Evolutionary conservation across 2,329 filamentous ascomycete species (phyloP), one percentile per base, ranked within the genome.

Genomic region (Arthrobotrys pseudoclavata): DNA sequence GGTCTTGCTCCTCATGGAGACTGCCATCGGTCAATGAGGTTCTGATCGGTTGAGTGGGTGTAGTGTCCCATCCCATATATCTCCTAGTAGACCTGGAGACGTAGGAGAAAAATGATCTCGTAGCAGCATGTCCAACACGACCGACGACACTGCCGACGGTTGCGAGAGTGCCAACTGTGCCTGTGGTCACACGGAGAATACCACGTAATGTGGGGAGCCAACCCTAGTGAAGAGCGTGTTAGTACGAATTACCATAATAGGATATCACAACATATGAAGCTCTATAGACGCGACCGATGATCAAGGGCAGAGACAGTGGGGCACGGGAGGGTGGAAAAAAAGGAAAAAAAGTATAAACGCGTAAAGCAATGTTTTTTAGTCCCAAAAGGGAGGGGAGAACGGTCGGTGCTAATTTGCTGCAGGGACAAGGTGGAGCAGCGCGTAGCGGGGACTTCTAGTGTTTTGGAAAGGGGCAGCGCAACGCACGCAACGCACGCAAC

Each of bases 401-500:
- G 12, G 34, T 26, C 29, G 31, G 18, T 40, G 57, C 61, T 70
- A 62, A 61, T 70, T 70, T 63, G 37, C 60, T 64, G 66, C 57
- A 66, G 64, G 55, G 57, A 48, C 40, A 45, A 31, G 70, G 55
- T 53, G 26, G 53, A 18, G 47, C 55, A 71, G 74, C 74, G 74
- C 74, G 67, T 77, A 68, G 74, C 62, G 74, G 74, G 74, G 67
- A 69, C 45, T 63, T 66, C 53, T 34, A 29, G 9, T 48, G 47
- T 55, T 52, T 64, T 63, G 64, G 24, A 71, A 76, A 67, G 61
- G 64, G 74, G 67, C 29, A 57, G 63, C 26, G 26, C 50, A 42
- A 60, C 53, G 20, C 53, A 60, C 18, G 22, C 52, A 37, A 22
- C 42, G 4, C 42, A 45, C n/a, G 29, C 52, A 57, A 37, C 29